These are phyloP conservation scores for Saccharomyces hybrid DNA, from an alignment of 1,139 yeast species.

Conservation along the genomic window DNA sequence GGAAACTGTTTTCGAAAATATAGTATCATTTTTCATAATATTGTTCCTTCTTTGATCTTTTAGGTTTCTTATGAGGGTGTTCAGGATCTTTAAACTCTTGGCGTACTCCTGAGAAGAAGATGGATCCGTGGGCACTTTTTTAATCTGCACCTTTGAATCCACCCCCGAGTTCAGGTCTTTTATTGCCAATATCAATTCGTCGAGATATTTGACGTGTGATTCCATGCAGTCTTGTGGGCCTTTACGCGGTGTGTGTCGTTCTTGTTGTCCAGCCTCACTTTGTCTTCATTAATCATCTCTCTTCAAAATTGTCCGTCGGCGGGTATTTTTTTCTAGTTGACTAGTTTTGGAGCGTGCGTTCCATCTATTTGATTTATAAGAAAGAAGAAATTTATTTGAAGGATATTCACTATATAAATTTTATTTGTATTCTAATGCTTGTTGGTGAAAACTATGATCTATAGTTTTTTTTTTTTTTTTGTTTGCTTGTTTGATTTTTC, in stretches of 20 bases:
- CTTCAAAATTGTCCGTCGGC: not conserved
- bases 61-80: slow-evolving; percentile 21
- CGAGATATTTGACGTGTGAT: slow-evolving; percentile 24
- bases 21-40: slow-evolving; percentile 10
- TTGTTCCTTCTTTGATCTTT: slow-evolving; percentile 11
- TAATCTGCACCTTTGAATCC: slow-evolving; percentile 5
- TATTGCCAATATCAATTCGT: slow-evolving; percentile 26
- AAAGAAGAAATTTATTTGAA: not conserved
- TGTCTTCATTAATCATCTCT: not conserved
- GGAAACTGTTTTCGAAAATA: slow-evolving; percentile 23
- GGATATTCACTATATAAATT: not conserved
- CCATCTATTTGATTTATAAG: not conserved
- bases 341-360: not conserved
- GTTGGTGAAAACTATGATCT: not conserved
- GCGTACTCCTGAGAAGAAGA: slow-evolving; percentile 12
- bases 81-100: slow-evolving; percentile 20
- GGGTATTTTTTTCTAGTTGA: slow-evolving; percentile 1
- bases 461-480: not conserved
- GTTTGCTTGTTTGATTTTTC: not conserved
- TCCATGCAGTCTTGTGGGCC: slow-evolving; percentile 15
- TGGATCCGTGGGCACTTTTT: slow-evolving; percentile 1
- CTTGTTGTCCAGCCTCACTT: not conserved
- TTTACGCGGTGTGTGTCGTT: not conserved
- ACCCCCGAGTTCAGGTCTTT: slow-evolving; percentile 11
- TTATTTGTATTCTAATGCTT: not conserved